A percentile compares a stretch with the other conserved stretches of the same genome.
These are phyloP conservation scores for Lanmaoa rubissima DNA, from an alignment of 768 basidiomycete genomes.

Conservation along the genomic window DNA sequence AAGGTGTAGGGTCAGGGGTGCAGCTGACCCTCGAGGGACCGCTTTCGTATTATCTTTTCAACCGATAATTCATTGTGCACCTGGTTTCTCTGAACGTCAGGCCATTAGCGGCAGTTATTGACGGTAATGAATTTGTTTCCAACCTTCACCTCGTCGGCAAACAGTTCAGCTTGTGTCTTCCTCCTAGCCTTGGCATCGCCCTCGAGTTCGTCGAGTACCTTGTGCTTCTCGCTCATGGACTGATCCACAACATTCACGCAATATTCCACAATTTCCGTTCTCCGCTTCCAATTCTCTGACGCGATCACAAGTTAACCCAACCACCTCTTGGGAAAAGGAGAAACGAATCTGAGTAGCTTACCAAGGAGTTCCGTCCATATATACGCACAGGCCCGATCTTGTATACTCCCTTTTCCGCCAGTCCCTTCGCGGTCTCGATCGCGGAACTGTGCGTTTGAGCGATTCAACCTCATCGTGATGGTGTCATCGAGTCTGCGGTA, in stretches of 20 bases:
- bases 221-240: conserved; percentile 55
- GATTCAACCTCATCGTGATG: conserved; percentile 78
- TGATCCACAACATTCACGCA: conserved; percentile 71
- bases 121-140: conserved; percentile 31
- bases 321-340: conserved; percentile 13
- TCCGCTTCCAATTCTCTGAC: conserved; percentile 66
- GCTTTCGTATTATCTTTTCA: conserved; percentile 66
- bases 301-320: conserved; percentile 22
- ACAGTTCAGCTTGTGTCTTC: conserved; percentile 55
- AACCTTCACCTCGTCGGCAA: conserved; percentile 72
- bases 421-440: conserved; percentile 61
- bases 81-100: conserved; percentile 56
- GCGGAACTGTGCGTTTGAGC: conserved; percentile 71
- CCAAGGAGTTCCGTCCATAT: conserved; percentile 80
- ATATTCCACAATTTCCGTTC: conserved; percentile 72
- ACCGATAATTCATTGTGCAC: conserved; percentile 72
- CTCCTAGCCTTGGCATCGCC: conserved; percentile 47
- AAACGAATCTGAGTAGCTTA: conserved; percentile 36
- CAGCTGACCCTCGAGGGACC: conserved; percentile 65
- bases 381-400: conserved; percentile 73
- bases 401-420: conserved; percentile 48
- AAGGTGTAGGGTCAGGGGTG: conserved; percentile 17
- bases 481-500: conserved; percentile 79
- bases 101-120: conserved; percentile 28
- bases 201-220: conserved; percentile 39